These are phyloP conservation scores for Acorus calamus DNA, from an alignment of 106 monocot genomes.

Conservation along the genomic window DNA sequence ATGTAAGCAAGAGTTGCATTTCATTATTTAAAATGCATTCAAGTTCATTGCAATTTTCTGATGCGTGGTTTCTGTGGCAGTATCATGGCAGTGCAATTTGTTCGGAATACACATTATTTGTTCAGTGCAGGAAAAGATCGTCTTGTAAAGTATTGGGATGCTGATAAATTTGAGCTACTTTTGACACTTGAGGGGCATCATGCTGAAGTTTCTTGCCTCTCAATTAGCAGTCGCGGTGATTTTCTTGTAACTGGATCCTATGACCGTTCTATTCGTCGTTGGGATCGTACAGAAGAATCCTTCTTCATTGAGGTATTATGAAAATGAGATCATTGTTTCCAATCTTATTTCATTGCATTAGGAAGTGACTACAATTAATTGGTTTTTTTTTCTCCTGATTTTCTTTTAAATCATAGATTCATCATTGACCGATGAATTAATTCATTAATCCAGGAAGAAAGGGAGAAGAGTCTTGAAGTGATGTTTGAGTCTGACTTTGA, in stretches of 20 bases:
- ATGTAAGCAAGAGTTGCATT: constrained; percentile 1
- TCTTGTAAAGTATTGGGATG: constrained; percentile 95
- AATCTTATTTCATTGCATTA: too few relatives aligned
- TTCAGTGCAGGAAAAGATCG: constrained; percentile 96
- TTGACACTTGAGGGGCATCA: constrained; percentile 94
- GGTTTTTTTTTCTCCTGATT: background rate
- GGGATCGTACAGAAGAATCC: constrained; percentile 89
- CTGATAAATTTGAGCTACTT: constrained; percentile 88
- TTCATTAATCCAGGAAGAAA: constrained; percentile 65
- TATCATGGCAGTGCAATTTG: constrained; percentile 88
- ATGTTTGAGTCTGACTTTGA: constrained; percentile 76
- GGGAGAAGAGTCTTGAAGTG: constrained; percentile 79
- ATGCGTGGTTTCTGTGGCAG: constrained; percentile 27
- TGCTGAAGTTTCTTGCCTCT: constrained; percentile 86
- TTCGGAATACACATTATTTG: constrained; percentile 80
- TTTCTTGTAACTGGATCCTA: constrained; percentile 89
- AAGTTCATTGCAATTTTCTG: background rate
- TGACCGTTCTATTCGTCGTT: constrained; percentile 94
- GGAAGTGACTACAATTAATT: background rate
- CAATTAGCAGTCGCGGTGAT: constrained; percentile 78
- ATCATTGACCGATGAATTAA: background rate
- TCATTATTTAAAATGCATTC: background rate
- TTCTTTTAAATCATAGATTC: background rate
- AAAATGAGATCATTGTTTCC: too few relatives aligned
- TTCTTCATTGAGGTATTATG: constrained; percentile 73